Percentiles rank a stretch among this genome's conserved stretches.
Evolutionary conservation across 139 green algal genomes (phyloP).

Genomic region (Prasinococcaceae sp.): DNA sequence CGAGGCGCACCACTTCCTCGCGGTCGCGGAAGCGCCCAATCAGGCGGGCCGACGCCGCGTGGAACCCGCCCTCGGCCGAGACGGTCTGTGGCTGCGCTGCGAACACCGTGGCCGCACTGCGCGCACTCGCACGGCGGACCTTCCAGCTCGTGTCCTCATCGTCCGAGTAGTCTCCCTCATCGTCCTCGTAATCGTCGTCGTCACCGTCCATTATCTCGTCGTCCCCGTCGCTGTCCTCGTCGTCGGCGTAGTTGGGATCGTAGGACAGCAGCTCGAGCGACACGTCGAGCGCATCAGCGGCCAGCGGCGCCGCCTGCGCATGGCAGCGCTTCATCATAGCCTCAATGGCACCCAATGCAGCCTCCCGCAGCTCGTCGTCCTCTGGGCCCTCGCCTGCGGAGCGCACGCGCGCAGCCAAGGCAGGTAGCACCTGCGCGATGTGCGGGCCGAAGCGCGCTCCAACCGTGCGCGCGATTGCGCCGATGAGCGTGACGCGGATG

Average conservation of each 20-base stretch:
- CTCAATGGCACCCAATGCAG: conserved; percentile 53
- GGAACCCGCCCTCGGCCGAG: too few relatives aligned
- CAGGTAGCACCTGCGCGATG: conserved; percentile 40
- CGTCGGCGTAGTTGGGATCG: conserved; percentile 83
- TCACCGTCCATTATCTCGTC: conserved; percentile 23
- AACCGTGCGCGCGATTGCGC: conserved; percentile 29
- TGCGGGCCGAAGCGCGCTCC: conserved; percentile 61
- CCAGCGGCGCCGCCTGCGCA: conserved; percentile 22
- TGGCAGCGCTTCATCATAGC: conserved; percentile 57
- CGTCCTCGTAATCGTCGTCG: conserved; percentile 34
- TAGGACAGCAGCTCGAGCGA: conserved; percentile 47
- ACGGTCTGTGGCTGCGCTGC: conserved; percentile 28
- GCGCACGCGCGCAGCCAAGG: too few relatives aligned
- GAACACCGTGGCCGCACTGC: background rate
- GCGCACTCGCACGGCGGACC: conserved; percentile 46
- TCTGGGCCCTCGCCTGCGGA: conserved; percentile 32
- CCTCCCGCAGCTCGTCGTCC: conserved; percentile 73
- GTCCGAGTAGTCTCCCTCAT: conserved; percentile 62
- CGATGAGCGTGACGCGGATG: background rate
- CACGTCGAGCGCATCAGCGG: conserved; percentile 21
- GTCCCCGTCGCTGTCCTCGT: conserved; percentile 40
- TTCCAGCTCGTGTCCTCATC: conserved; percentile 95
- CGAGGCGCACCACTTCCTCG: conserved; percentile 52
- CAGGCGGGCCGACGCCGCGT: conserved; percentile 32
- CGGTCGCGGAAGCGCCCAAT: conserved; percentile 69